Evolutionary conservation across 2,329 filamentous ascomycete genomes (phyloP).

Genomic region (Fusarium agapanthi): DNA sequence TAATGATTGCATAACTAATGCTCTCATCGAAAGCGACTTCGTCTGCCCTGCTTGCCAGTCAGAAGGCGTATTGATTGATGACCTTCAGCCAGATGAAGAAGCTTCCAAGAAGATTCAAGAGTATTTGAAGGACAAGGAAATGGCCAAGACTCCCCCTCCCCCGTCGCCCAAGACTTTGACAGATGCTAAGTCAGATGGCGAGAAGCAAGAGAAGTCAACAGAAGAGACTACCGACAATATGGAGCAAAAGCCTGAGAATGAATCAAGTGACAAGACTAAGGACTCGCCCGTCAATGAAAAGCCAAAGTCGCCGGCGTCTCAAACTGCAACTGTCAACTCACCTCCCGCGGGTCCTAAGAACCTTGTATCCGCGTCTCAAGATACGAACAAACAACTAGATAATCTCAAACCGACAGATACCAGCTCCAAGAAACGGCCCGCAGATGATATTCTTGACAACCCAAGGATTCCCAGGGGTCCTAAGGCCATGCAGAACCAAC

Average conservation of each 20-base stretch:
- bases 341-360: slow-evolving; percentile 45
- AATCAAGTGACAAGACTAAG: slow-evolving; percentile 26
- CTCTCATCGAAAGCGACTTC: slow-evolving; percentile 98
- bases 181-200: slow-evolving; percentile 30
- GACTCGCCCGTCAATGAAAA: slow-evolving; percentile 43
- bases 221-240: slow-evolving; percentile 51
- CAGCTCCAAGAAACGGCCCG: slow-evolving; percentile 79
- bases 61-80: slow-evolving; percentile 92
- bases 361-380: slow-evolving; percentile 44
- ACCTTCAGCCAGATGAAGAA: slow-evolving; percentile 85
- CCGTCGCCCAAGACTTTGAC: slow-evolving; percentile 44
- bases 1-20: slow-evolving; percentile 99
- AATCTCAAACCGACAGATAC: slow-evolving; percentile 43
- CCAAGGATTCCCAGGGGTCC: slow-evolving; percentile 72
- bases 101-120: slow-evolving; percentile 79
- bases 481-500: slow-evolving; percentile 69
- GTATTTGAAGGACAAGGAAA: slow-evolving; percentile 69
- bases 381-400: slow-evolving; percentile 49
- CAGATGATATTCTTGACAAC: slow-evolving; percentile 75
- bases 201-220: slow-evolving; percentile 38
- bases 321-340: slow-evolving; percentile 37
- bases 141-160: slow-evolving; percentile 53
- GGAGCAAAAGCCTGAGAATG: slow-evolving; percentile 48
- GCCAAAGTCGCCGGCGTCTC: slow-evolving; percentile 47
- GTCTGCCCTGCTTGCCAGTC: slow-evolving; percentile 91